Conservation (phyloP, 768 basidiomycete species). For the Lactarius akahatsu region DNA sequence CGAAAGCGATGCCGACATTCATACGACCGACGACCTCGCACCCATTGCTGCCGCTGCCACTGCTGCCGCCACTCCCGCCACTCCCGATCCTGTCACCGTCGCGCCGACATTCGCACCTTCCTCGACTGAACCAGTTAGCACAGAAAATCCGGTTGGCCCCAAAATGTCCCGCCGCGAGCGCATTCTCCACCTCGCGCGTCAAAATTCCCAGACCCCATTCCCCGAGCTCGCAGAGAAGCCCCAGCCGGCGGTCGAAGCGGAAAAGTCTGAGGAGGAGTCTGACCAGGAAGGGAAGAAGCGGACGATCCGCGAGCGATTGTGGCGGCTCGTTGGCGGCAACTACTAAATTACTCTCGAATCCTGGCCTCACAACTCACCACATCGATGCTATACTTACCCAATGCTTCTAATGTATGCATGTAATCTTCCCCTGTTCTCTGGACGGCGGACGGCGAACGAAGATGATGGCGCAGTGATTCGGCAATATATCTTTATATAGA, state of each 20-base stretch:
- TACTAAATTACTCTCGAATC: not conserved
- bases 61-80: not conserved
- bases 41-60: not conserved
- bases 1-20: not conserved
- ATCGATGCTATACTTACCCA: not conserved
- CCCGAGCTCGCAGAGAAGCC: slow-evolving; percentile 4
- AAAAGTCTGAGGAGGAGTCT: slow-evolving; percentile 3
- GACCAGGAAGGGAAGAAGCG: slow-evolving; percentile 21
- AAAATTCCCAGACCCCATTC: slow-evolving; percentile 26
- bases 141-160: not conserved
- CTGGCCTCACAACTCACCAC: not conserved
- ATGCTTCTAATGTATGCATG: not conserved
- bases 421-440: not conserved
- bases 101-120: not conserved
- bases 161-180: slow-evolving; percentile 27
- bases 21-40: not conserved
- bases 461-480: not conserved
- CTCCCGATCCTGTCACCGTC: not conserved
- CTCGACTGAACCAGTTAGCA: too few species aligned
- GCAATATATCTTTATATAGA: not conserved
- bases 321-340: slow-evolving; percentile 25
- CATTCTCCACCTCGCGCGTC: slow-evolving; percentile 24
- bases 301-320: slow-evolving; percentile 27
- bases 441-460: not conserved
- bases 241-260: not conserved